Conservation (phyloP, 768 basidiomycete species). For the Tephrocybe sp. region DNA sequence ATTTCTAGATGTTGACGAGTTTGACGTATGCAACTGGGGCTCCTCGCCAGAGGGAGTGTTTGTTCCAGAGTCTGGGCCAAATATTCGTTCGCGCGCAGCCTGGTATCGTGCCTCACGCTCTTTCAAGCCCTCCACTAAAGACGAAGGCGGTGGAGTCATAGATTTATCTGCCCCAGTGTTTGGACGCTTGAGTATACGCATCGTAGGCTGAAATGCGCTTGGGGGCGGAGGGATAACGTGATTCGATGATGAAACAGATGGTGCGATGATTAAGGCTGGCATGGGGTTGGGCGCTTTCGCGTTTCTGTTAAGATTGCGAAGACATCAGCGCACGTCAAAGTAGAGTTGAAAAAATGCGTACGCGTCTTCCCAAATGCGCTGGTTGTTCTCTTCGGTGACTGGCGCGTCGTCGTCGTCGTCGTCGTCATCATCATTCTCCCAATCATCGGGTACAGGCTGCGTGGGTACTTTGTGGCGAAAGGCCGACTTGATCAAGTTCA, state of each 20-base stretch:
- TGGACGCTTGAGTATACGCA: constrained; percentile 77
- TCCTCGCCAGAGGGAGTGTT: background rate
- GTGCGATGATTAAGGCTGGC: constrained; percentile 58
- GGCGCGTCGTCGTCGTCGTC: constrained; percentile 24
- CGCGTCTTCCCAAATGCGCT: constrained; percentile 71
- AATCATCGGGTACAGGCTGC: constrained; percentile 24
- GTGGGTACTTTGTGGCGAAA: constrained; percentile 9
- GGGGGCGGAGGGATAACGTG: constrained; percentile 49
- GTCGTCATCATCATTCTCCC: constrained; percentile 25
- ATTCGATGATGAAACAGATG: constrained; percentile 31
- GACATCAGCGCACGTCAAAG: background rate
- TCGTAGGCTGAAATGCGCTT: constrained; percentile 57
- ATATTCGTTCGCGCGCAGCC: constrained; percentile 74
- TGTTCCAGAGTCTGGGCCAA: constrained; percentile 36
- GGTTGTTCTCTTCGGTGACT: constrained; percentile 39
- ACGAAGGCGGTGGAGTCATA: constrained; percentile 24
- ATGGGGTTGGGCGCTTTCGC: constrained; percentile 59
- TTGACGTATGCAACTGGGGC: background rate
- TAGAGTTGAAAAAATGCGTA: constrained; percentile 35
- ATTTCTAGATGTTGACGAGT: background rate
- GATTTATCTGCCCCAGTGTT: constrained; percentile 28
- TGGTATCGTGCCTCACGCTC: constrained; percentile 75
- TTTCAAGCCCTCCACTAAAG: constrained; percentile 41
- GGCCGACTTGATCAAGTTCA: constrained; percentile 12
- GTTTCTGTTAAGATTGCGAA: constrained; percentile 41